These are phyloP conservation scores for Blastobotrys aristatus DNA, from an alignment of 1,139 yeast genomes.

Conservation along the genomic window DNA sequence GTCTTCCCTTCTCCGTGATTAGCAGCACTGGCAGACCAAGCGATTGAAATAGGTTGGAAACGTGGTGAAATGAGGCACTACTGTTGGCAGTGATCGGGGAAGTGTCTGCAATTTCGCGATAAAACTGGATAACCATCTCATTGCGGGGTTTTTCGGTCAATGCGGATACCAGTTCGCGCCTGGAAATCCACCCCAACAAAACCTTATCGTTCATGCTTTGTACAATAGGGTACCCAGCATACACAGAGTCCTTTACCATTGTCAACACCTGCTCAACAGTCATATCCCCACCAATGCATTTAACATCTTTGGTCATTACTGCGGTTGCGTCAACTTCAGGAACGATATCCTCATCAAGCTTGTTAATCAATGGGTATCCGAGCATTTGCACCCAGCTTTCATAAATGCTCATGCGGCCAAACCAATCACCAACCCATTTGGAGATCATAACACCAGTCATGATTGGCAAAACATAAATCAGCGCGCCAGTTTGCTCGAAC, in stretches of 20 bases:
- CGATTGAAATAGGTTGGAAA: constrained; percentile 46
- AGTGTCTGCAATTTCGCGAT: constrained; percentile 26
- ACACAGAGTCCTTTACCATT: constrained; percentile 20
- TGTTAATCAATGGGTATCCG: constrained; percentile 38
- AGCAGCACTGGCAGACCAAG: constrained; percentile 50
- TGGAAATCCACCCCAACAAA: constrained; percentile 40
- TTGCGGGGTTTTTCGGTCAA: constrained; percentile 5
- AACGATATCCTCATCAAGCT: constrained; percentile 35
- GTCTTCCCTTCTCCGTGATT: constrained; percentile 40
- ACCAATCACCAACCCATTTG: constrained; percentile 43
- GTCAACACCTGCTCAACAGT: constrained; percentile 23
- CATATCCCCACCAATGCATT: constrained; percentile 22
- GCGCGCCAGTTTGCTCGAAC: constrained; percentile 95
- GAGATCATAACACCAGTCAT: constrained; percentile 58
- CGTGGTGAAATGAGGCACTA: constrained; percentile 39
- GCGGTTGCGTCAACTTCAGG: constrained; percentile 34
- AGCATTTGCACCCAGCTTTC: constrained; percentile 41
- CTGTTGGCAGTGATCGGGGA: constrained; percentile 31
- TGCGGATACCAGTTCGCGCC: constrained; percentile 31
- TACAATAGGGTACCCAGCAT: constrained; percentile 42
- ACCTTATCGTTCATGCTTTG: constrained; percentile 26
- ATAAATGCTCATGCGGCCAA: constrained; percentile 38
- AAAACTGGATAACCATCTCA: constrained; percentile 17
- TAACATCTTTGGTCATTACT: constrained; percentile 32
- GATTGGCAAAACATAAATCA: constrained; percentile 83